These are phyloP conservation scores for Pseudozyma thailandica DNA, from an alignment of 1,284 basidiomycete genomes.

Conservation along the genomic window DNA sequence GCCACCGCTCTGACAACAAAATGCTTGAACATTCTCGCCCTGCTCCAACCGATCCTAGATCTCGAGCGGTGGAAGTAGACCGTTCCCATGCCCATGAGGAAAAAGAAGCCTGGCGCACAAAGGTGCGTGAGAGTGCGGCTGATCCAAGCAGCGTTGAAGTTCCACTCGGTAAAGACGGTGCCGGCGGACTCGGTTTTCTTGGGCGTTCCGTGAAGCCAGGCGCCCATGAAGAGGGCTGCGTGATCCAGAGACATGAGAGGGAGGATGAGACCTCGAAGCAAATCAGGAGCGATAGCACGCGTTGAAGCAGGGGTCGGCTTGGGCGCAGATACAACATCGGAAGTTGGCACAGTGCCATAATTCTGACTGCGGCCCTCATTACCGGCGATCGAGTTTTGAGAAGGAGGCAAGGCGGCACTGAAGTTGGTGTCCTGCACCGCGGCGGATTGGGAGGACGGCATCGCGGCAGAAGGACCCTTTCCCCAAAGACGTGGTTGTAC, in stretches of 20 bases:
- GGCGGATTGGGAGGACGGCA: conserved; percentile 1
- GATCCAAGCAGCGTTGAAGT: conserved; percentile 27
- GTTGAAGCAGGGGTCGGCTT: conserved; percentile 21
- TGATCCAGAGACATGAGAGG: conserved; percentile 56
- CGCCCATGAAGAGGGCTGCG: conserved; percentile 39
- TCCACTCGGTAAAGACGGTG: conserved; percentile 33
- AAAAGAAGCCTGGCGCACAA: conserved; percentile 55
- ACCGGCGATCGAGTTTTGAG: neutral
- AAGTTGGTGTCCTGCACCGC: conserved; percentile 36
- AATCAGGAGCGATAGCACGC: conserved; percentile 51
- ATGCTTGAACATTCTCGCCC: conserved; percentile 20
- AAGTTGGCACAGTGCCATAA: conserved; percentile 5
- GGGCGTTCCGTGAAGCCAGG: conserved; percentile 49
- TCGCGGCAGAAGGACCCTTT: neutral
- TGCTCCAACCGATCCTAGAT: conserved; percentile 29
- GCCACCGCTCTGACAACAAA: conserved; percentile 32
- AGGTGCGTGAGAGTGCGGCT: conserved; percentile 46
- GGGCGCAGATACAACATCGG: neutral
- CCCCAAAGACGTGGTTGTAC: too few species aligned
- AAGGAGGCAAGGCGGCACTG: neutral
- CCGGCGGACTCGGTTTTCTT: conserved; percentile 38
- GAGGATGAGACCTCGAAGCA: conserved; percentile 55
- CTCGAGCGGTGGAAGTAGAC: conserved; percentile 48
- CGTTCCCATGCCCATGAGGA: conserved; percentile 54
- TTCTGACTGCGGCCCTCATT: neutral